Percentiles rank a stretch among this genome's conserved stretches.
Conservation (phyloP, 2,329 filamentous ascomycete species). For the Lachnellula cervina region DNA sequence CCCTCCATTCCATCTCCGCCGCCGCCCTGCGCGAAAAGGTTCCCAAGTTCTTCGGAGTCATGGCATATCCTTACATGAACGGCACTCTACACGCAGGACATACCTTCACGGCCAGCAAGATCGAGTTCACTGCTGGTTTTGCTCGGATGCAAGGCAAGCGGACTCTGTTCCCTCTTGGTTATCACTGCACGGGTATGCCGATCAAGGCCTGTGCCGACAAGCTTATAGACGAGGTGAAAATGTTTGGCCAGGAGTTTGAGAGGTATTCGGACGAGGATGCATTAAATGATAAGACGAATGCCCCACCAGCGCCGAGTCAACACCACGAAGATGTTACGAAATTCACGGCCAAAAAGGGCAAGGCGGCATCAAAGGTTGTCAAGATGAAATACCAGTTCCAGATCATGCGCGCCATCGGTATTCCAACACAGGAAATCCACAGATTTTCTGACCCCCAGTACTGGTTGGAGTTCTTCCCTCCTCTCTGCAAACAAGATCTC, state of each 20-base stretch:
- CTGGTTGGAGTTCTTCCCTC: slow-evolving; percentile 90
- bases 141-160: slow-evolving; percentile 87
- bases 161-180: slow-evolving; percentile 84
- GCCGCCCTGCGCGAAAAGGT: slow-evolving; percentile 72
- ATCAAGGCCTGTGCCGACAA: slow-evolving; percentile 98
- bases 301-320: slow-evolving; percentile 55
- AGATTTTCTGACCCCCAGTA: slow-evolving; percentile 86
- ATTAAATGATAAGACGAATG: slow-evolving; percentile 44
- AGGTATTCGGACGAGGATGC: slow-evolving; percentile 61
- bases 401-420: slow-evolving; percentile 88
- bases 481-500: slow-evolving; percentile 73
- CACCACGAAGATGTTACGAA: slow-evolving; percentile 82
- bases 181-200: slow-evolving; percentile 95
- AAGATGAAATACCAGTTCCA: slow-evolving; percentile 96
- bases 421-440: slow-evolving; percentile 84
- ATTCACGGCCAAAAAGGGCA: slow-evolving; percentile 88
- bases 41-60: slow-evolving; percentile 87
- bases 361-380: slow-evolving; percentile 81
- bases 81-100: slow-evolving; percentile 87
- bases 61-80: slow-evolving; percentile 80
- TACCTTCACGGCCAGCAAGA: slow-evolving; percentile 85
- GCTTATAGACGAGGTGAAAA: slow-evolving; percentile 79
- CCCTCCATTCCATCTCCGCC: slow-evolving; percentile 66
- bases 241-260: slow-evolving; percentile 85
- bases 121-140: slow-evolving; percentile 86